These are phyloP conservation scores for Gossypium bickii DNA, from an alignment of 345 rosid genomes.

Conservation along the genomic window DNA sequence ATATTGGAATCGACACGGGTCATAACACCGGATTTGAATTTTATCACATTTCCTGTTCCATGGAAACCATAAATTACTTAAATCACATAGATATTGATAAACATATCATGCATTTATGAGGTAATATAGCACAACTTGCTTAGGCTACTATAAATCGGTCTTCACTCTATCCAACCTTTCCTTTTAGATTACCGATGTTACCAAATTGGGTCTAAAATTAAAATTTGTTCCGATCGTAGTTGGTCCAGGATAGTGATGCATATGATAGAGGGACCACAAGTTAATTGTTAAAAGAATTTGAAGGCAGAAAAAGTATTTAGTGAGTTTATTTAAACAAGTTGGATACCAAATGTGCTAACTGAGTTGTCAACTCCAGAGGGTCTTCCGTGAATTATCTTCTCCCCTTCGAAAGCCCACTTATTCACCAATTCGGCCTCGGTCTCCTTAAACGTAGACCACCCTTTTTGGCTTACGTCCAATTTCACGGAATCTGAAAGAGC, in stretches of 20 bases:
- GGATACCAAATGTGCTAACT: constrained; percentile 86
- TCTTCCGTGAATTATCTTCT: constrained; percentile 88
- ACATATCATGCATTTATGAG: constrained; percentile 4
- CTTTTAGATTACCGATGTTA: neutral
- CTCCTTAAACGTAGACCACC: constrained; percentile 57
- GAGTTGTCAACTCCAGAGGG: constrained; percentile 99
- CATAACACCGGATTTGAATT: constrained; percentile 72
- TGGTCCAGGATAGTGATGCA: neutral
- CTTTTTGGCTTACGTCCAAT: constrained; percentile 34
- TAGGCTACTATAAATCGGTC: too few relatives aligned
- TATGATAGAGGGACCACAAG: neutral
- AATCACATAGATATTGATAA: neutral
- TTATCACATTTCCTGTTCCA: constrained; percentile 78
- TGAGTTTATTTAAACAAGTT: neutral
- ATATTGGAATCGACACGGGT: constrained; percentile 50
- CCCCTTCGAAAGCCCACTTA: constrained; percentile 98
- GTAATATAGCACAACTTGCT: neutral
- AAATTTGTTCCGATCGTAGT: neutral
- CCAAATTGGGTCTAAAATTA: neutral
- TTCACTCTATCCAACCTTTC: neutral
- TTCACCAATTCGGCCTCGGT: constrained; percentile 63
- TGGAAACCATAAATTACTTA: neutral
- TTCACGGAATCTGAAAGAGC: constrained; percentile 42
- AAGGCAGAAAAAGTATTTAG: neutral
- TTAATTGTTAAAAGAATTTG: neutral